phyloP scores from a whole-genome alignment of 202 grass and related monocot genomes.

The Panicum virgatum region DNA sequence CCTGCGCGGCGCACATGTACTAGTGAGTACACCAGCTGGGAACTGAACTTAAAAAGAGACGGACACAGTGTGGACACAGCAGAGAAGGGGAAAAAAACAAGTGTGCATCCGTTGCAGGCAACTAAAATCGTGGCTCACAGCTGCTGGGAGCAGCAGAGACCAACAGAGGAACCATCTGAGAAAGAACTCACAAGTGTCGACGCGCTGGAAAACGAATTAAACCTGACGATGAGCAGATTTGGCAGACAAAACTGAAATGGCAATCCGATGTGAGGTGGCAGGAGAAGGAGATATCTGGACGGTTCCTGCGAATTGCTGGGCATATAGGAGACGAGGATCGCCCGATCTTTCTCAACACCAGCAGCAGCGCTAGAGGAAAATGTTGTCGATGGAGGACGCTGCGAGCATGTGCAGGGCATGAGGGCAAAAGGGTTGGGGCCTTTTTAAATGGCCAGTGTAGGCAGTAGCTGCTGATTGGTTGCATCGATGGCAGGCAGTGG shows the following conservation, averaged over 20 bases:
- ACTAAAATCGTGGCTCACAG: neutral
- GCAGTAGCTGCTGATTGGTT: too few species aligned
- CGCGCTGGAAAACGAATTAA: neutral
- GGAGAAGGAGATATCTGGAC: neutral
- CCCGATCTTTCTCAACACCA: neutral
- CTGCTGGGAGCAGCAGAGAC: neutral
- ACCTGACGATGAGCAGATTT: neutral
- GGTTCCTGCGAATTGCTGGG: neutral
- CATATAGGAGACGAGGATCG: too few species aligned
- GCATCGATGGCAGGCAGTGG: too few species aligned
- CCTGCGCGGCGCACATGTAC: neutral
- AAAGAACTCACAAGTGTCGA: slow-evolving; percentile 3
- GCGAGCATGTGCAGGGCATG: slow-evolving; percentile 34
- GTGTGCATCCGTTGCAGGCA: too few species aligned
- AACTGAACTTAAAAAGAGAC: neutral
- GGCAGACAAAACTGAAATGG: too few species aligned
- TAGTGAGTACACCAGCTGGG: neutral
- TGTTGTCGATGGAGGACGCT: neutral
- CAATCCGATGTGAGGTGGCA: too few species aligned
- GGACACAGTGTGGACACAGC: neutral
- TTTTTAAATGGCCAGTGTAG: slow-evolving; percentile 19
- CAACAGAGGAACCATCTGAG: neutral
- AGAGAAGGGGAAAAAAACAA: neutral
- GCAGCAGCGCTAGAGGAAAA: too few species aligned
- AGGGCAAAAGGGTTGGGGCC: neutral